Evolutionary conservation across 2,329 filamentous ascomycete genomes (phyloP).

Genomic region (Paracoccidioides lutzii): DNA sequence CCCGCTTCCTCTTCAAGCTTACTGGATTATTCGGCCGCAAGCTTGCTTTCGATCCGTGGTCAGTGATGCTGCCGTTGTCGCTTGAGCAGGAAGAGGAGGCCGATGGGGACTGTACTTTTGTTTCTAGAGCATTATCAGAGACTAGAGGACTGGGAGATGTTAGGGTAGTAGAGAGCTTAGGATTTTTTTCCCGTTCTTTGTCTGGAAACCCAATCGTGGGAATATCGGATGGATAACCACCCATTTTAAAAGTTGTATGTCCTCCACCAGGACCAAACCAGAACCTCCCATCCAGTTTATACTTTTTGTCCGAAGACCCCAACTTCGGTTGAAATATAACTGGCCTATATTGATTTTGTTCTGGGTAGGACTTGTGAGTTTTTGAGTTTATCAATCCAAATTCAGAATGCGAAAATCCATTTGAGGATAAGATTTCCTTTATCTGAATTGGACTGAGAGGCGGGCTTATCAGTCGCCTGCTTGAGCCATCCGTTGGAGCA

Average conservation of each 20-base stretch:
- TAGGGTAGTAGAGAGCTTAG: neutral
- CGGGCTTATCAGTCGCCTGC: constrained; percentile 24
- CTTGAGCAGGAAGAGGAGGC: constrained; percentile 18
- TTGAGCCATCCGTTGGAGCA: neutral
- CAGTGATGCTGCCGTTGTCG: constrained; percentile 11
- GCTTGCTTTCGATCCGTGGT: constrained; percentile 11
- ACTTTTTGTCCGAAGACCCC: constrained; percentile 40
- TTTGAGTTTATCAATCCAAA: neutral
- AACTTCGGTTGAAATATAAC: constrained; percentile 40
- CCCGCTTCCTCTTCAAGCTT: constrained; percentile 25
- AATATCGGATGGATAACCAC: constrained; percentile 16
- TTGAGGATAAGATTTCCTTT: constrained; percentile 34
- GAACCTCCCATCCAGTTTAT: constrained; percentile 37
- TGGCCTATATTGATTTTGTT: constrained; percentile 36
- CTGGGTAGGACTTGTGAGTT: neutral
- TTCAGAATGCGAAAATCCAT: neutral
- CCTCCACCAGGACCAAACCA: constrained; percentile 19
- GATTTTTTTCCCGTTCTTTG: constrained; percentile 9
- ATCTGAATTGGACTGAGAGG: constrained; percentile 30
- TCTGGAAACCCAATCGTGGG: constrained; percentile 28
- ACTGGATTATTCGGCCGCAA: constrained; percentile 12
- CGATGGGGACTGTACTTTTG: constrained; percentile 10
- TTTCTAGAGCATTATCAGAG: neutral
- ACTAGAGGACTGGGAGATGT: neutral
- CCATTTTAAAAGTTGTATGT: constrained; percentile 3